phyloP scores from a whole-genome alignment of 2,329 filamentous ascomycete genomes.

The Nigrospora oryzae region DNA sequence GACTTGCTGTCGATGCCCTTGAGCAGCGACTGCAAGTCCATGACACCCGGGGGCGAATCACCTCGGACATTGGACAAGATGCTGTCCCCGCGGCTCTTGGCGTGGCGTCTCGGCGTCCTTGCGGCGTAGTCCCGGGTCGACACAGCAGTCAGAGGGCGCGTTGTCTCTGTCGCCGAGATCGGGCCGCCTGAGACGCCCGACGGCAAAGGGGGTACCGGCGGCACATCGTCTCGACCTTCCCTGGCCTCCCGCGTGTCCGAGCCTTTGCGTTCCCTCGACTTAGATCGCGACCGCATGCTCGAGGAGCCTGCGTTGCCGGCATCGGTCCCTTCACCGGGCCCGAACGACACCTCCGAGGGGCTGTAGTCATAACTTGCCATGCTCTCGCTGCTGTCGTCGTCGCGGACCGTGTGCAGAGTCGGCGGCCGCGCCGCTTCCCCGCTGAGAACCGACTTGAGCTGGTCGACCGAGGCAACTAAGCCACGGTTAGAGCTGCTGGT shows the following conservation, averaged over 20 bases:
- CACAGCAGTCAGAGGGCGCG: constrained; percentile 15
- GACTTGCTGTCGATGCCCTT: constrained; percentile 24
- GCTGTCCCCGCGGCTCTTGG: constrained; percentile 20
- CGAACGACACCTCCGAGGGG: constrained; percentile 59
- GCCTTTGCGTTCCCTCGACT: constrained; percentile 19
- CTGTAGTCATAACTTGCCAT: constrained; percentile 63
- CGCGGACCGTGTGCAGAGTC: constrained; percentile 27
- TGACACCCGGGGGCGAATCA: constrained; percentile 11
- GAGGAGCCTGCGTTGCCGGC: constrained; percentile 11
- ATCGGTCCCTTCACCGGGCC: constrained; percentile 28
- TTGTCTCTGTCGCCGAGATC: constrained; percentile 9
- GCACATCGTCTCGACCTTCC: constrained; percentile 31
- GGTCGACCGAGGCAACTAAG: constrained; percentile 52
- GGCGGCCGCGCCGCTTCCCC: constrained; percentile 36
- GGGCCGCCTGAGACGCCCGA: constrained; percentile 15
- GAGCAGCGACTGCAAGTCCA: constrained; percentile 23
- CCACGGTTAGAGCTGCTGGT: constrained; percentile 34
- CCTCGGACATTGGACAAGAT: constrained; percentile 11
- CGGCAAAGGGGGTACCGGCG: constrained; percentile 49
- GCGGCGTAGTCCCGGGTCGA: constrained; percentile 25
- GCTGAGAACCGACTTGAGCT: constrained; percentile 53
- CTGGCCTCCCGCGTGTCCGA: constrained; percentile 17
- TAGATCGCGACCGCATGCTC: constrained; percentile 12
- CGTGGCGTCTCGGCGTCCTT: constrained; percentile 17
- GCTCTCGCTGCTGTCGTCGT: constrained; percentile 53